These are phyloP conservation scores for Microcyclospora pomicola DNA, from an alignment of 2,329 filamentous ascomycete genomes.

Conservation along the genomic window DNA sequence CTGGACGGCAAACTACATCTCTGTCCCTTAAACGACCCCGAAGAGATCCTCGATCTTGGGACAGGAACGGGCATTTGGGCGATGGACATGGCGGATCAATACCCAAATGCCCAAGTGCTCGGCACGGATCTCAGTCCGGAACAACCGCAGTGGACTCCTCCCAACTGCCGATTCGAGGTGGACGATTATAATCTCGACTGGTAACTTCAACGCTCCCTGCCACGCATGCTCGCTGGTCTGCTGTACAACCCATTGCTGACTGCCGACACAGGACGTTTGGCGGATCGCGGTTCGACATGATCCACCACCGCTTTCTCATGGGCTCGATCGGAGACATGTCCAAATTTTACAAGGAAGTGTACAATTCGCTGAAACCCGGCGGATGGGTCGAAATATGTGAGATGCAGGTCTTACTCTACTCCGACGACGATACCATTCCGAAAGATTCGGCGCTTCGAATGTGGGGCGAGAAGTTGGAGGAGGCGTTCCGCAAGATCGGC, in stretches of 20 bases:
- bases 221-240: not conserved
- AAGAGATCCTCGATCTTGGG: constrained; percentile 35
- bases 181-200: constrained; percentile 22
- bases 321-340: constrained; percentile 12
- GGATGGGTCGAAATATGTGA: constrained; percentile 33
- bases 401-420: constrained; percentile 26
- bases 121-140: constrained; percentile 27
- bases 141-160: constrained; percentile 19
- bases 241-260: not conserved
- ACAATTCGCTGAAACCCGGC: constrained; percentile 25
- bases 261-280: constrained; percentile 24
- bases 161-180: constrained; percentile 18
- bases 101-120: constrained; percentile 18
- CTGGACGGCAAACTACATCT: constrained; percentile 25
- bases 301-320: constrained; percentile 28
- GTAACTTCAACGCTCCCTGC: constrained; percentile 2
- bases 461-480: constrained; percentile 11
- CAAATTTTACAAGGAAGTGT: constrained; percentile 19
- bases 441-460: constrained; percentile 10
- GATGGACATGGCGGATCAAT: constrained; percentile 28
- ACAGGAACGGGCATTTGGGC: constrained; percentile 41
- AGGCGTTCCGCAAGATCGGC: constrained; percentile 11
- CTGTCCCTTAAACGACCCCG: constrained; percentile 27
- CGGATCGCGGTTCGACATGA: constrained; percentile 26
- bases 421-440: constrained; percentile 27